Percentiles rank a stretch among this genome's conserved stretches.
Conservation (phyloP, 106 monocot genomes). For the Cymbidium sinense region DNA sequence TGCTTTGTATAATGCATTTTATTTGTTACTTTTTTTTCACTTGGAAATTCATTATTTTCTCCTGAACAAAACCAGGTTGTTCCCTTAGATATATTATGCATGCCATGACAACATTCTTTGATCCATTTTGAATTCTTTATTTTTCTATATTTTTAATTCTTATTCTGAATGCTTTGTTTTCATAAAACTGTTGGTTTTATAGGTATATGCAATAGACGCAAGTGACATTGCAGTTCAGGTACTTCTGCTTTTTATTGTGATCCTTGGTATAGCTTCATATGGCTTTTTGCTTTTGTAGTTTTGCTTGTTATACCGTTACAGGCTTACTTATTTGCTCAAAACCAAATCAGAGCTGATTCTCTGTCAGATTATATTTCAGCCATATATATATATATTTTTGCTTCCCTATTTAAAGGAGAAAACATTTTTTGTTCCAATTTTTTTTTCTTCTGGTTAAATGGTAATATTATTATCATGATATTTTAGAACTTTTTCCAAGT, state of each 20-base stretch:
- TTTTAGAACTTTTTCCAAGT: not conserved
- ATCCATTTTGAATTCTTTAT: not conserved
- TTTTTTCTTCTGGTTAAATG: not conserved
- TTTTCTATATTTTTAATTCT: not conserved
- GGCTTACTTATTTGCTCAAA: not conserved
- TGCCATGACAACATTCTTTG: not conserved
- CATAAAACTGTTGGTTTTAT: not conserved
- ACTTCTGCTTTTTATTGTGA: conserved; percentile 1
- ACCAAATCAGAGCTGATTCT: not conserved
- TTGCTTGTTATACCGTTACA: not conserved
- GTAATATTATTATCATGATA: not conserved
- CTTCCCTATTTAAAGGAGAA: not conserved
- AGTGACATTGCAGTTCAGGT: conserved; percentile 93
- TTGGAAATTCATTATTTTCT: not conserved
- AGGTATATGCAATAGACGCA: conserved; percentile 97
- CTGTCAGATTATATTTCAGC: not conserved
- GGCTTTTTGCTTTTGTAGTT: not conserved
- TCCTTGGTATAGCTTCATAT: not conserved
- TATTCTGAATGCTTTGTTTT: not conserved
- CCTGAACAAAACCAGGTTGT: not conserved
- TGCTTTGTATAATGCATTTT: not conserved
- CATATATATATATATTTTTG: not conserved
- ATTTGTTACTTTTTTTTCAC: not conserved
- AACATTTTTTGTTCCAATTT: not conserved
- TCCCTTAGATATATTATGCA: not conserved